Conservation (phyloP, 495 filamentous ascomycete species). For the Daldinia grandis region DNA sequence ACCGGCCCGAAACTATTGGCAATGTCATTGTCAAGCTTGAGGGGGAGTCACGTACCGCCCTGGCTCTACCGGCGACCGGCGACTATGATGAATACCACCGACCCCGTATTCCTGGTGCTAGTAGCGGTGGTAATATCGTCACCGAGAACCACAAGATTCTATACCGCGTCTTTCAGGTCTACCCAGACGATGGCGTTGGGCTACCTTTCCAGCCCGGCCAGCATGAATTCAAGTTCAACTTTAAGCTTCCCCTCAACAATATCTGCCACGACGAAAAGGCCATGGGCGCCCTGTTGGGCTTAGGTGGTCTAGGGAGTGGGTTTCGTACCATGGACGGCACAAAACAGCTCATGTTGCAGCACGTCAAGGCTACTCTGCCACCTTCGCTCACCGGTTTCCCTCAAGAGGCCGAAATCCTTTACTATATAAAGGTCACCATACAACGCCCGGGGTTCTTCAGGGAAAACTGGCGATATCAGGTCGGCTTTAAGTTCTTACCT, state of each 20-base stretch:
- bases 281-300: conserved; percentile 56
- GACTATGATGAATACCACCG: conserved; percentile 31
- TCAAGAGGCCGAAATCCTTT: conserved; percentile 85
- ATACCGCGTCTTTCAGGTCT: conserved; percentile 82
- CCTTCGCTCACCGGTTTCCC: conserved; percentile 85
- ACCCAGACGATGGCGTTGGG: conserved; percentile 66
- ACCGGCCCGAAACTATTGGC: conserved; percentile 71
- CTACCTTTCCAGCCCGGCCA: conserved; percentile 77
- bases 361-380: conserved; percentile 87
- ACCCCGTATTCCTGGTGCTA: conserved; percentile 22
- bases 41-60: conserved; percentile 78
- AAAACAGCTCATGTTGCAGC: conserved; percentile 63
- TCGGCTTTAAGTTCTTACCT: conserved; percentile 82
- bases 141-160: conserved; percentile 67
- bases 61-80: conserved; percentile 44
- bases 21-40: conserved; percentile 93
- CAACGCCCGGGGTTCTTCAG: conserved; percentile 82
- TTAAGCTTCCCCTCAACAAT: conserved; percentile 96
- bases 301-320: conserved; percentile 51
- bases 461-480: conserved; percentile 75
- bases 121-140: conserved; percentile 46
- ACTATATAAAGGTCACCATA: conserved; percentile 92
- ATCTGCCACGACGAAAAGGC: conserved; percentile 67
- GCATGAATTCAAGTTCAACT: conserved; percentile 89
- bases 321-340: conserved; percentile 61